Base-by-base conservation (phyloP, 352 stramenopile species). In the Blastocystis sp. region DNA sequence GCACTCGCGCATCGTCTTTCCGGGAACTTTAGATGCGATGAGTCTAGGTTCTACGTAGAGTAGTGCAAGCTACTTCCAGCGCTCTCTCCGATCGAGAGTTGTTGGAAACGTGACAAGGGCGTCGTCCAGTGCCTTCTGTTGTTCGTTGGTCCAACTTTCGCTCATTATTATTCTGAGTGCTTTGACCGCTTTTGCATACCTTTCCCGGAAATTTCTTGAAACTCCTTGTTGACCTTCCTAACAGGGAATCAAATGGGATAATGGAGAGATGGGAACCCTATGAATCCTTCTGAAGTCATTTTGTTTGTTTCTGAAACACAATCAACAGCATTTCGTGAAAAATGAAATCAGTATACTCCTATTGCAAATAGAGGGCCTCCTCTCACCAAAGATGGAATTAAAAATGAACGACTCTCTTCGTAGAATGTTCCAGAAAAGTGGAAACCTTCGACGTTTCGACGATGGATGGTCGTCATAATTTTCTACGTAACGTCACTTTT, bases 381-480 rank as follows among this genome's bases (percentile, higher is more conserved):
- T n/a, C n/a, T n/a, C n/a, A n/a, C n/a, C n/a, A n/a, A n/a, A n/a
- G n/a, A n/a, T n/a, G 3, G 51, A 59, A 59, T 59, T 59, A 59
- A n/a, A n/a, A n/a, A 59, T 59, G 51, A 14, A 59, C 51, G 18
- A 18, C 11, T 11, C 32, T 32, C 32, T 3, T 59, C 51, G 63
- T 75, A 42, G 67, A 78, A 78, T 57, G 67, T 78, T 78, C 67
- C 49, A 78, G 67, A 78, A 78, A 78, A n/a, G 42, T 8, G 67
- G 67, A 78, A 78, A 61, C 18, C 9, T 78, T 78, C 67, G 27
- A 32, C 42, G 67, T 78, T 78, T 78, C 67, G 21, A 57, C 67
- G 18, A n/a, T 56, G 27, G 29, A 16, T 21, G 3, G 24, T 40
- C 44, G 14, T 78, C 44, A 57, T 59, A 56, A 27, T 78, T 61